Evolutionary conservation across 2,329 filamentous ascomycete species (phyloP).

Genomic region (Apiospora koreana): DNA sequence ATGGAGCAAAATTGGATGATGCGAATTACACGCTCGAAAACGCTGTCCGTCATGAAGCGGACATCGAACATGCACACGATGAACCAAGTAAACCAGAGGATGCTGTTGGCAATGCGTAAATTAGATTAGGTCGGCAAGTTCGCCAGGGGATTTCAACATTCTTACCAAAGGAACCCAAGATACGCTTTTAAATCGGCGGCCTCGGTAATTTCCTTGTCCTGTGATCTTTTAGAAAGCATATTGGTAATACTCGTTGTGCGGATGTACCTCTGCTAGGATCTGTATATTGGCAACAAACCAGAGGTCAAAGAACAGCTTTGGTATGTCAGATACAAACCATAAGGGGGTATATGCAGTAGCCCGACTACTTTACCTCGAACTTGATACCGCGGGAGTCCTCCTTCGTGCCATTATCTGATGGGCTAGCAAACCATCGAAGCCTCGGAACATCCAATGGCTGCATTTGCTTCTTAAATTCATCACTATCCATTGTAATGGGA

Average conservation of each 20-base stretch:
- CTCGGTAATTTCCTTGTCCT: conserved; percentile 23
- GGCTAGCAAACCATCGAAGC: background rate
- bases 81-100: conserved; percentile 68
- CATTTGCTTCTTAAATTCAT: background rate
- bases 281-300: conserved; percentile 65
- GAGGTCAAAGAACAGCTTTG: conserved; percentile 55
- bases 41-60: conserved; percentile 62
- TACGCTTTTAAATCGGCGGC: conserved; percentile 36
- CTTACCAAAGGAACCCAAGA: conserved; percentile 51
- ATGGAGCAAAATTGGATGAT: conserved; percentile 62
- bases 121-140: background rate
- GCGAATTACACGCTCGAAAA: conserved; percentile 62
- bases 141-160: conserved; percentile 8
- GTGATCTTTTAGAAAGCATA: background rate
- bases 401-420: background rate
- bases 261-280: conserved; percentile 52
- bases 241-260: no score
- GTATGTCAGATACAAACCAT: background rate
- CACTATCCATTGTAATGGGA: background rate
- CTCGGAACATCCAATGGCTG: background rate
- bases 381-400: background rate
- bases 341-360: no score
- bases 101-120: conserved; percentile 17
- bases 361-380: background rate
- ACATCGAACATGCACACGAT: conserved; percentile 64